phyloP scores from a whole-genome alignment of 257 asterid genomes.

The Gentiana macrophylla region DNA sequence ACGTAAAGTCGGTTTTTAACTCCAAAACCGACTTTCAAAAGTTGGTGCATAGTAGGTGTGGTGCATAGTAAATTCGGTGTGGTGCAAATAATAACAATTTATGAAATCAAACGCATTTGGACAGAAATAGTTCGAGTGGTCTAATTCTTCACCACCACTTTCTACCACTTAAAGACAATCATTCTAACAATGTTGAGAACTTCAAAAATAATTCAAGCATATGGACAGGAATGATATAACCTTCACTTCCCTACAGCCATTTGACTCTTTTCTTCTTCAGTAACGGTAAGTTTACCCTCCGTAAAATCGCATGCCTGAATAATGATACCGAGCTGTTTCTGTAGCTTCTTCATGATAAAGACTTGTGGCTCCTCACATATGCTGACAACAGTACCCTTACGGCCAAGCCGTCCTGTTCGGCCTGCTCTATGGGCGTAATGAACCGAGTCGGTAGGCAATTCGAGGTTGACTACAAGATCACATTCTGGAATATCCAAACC shows the following conservation, averaged over 20 bases:
- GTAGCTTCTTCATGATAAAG: constrained; percentile 68
- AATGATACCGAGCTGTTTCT: constrained; percentile 70
- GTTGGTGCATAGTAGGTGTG: too few species aligned
- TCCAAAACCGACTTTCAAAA: too few species aligned
- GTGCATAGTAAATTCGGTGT: too few species aligned
- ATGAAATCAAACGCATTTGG: too few species aligned
- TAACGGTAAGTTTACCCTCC: constrained; percentile 65
- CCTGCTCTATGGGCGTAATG: constrained; percentile 99
- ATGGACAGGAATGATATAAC: neutral
- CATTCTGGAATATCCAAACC: constrained; percentile 94
- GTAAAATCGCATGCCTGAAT: constrained; percentile 60
- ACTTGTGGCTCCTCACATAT: constrained; percentile 85
- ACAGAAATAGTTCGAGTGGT: too few species aligned
- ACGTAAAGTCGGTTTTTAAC: too few species aligned
- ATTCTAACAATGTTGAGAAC: too few species aligned
- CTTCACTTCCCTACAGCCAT: constrained; percentile 13
- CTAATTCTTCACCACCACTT: too few species aligned
- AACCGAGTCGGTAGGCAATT: constrained; percentile 71
- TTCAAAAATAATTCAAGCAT: too few species aligned
- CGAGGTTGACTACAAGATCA: constrained; percentile 93
- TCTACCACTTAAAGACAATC: too few species aligned
- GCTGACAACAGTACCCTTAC: constrained; percentile 74
- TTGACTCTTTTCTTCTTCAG: constrained; percentile 32
- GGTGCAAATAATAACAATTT: too few species aligned
- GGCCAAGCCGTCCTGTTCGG: constrained; percentile 84